Evolutionary conservation across 179 eudicot species (phyloP).

Genomic region (Patellifolia procumbens): DNA sequence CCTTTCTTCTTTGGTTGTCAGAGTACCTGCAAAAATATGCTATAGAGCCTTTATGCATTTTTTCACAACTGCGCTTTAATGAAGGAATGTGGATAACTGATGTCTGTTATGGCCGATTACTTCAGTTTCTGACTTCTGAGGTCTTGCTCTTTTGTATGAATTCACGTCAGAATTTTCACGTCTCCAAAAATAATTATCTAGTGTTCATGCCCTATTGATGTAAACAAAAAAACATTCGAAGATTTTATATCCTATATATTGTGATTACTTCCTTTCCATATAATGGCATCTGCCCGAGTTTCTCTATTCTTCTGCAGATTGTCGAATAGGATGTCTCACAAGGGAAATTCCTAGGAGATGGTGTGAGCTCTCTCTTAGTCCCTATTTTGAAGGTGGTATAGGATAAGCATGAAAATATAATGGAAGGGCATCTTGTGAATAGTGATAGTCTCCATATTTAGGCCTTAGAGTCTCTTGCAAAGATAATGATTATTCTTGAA

Average conservation of each 20-base stretch:
- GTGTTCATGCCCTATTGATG: too few relatives aligned
- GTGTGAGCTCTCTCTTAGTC: background rate
- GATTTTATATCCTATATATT: too few relatives aligned
- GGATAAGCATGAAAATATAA: slow-evolving; percentile 15
- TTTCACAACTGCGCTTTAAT: background rate
- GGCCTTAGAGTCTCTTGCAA: slow-evolving; percentile 15
- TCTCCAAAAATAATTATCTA: background rate
- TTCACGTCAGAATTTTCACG: background rate
- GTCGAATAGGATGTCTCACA: background rate
- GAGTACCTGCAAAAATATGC: background rate
- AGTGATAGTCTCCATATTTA: background rate
- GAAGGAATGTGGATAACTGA: background rate
- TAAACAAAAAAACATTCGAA: too few relatives aligned
- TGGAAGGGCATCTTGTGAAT: slow-evolving; percentile 1
- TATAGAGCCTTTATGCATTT: background rate
- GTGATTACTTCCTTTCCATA: too few relatives aligned
- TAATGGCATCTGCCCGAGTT: background rate
- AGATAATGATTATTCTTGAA: background rate
- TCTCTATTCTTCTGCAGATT: background rate
- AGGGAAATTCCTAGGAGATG: background rate
- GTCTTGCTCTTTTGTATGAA: background rate
- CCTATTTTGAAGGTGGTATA: slow-evolving; percentile 4
- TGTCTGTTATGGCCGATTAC: too few relatives aligned
- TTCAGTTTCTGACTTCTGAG: too few relatives aligned
- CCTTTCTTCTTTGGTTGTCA: background rate